Base-by-base conservation (phyloP, 306 rosid species). In the Corylus heterophylla region DNA sequence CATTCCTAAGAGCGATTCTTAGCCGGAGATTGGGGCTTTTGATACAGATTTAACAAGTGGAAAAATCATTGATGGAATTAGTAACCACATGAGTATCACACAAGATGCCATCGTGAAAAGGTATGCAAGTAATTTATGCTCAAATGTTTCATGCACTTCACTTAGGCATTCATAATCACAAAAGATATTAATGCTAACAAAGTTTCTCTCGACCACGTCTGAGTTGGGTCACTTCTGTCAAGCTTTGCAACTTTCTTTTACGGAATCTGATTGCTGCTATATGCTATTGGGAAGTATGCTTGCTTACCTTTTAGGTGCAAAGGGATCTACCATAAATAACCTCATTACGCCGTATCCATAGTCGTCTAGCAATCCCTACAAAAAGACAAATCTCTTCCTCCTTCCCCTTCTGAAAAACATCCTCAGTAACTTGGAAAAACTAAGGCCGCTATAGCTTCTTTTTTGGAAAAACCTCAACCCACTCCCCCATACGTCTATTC, bases 101-200 rank as follows among this genome's bases (percentile, higher is more conserved):
- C 98, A 90, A 55, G 93, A 90, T 74, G 98, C 95, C 29, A 91
- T 91, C 29, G 98, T 56, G 97, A 93, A 76, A 93, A 86, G 97
- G 93, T 93, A 73, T 7, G 29, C 29, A 85, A 82, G 6, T 8
- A 20, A 22, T 68, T 51, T 59, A 7, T 87, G 7, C 20, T 27
- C 59, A 47, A 42, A 50, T 16, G 45, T 45, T 73, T 82, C 70
- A 20, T 50, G 50, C 50, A n/a, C 69, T 69, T 69, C 49, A 25
- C 3, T 22, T 20, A 5, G 48, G 6, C 29, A 10, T 76, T 51
- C 35, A 35, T 29, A 29, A 29, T 47, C 45, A 69, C n/a, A 4
- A 39, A 22, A 69, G 45, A 59, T 14, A 59, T 67, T 39, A 83
- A 73, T 9, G 42, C 54, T 25, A 16, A 62, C 7, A 58, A 74